Evolutionary conservation across 2,329 filamentous ascomycete species (phyloP).

Genomic region (Botrytis porri): DNA sequence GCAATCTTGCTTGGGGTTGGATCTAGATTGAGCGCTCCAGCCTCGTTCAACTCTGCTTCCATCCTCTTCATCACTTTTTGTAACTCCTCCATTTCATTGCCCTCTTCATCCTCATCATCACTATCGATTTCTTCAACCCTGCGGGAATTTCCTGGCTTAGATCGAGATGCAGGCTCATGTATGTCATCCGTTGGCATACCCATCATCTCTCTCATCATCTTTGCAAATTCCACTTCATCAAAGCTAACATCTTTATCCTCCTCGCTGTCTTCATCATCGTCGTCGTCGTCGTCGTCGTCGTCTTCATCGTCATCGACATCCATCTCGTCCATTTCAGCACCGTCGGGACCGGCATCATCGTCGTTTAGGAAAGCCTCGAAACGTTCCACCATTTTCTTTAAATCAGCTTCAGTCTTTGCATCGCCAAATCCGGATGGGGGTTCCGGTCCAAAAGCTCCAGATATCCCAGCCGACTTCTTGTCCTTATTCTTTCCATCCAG

Average conservation of each 20-base stretch:
- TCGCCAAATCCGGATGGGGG: constrained; percentile 58
- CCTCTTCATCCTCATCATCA: constrained; percentile 40
- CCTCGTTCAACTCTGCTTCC: constrained; percentile 67
- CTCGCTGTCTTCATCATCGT: constrained; percentile 55
- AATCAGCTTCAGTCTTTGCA: constrained; percentile 64
- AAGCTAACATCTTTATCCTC: constrained; percentile 77
- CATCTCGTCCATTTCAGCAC: constrained; percentile 70
- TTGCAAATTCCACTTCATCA: constrained; percentile 78
- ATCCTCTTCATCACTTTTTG: constrained; percentile 64
- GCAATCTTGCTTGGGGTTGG: constrained; percentile 38
- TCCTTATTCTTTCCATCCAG: constrained; percentile 52
- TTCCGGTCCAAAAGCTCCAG: constrained; percentile 33
- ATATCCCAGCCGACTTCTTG: constrained; percentile 36
- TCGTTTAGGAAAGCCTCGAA: constrained; percentile 92
- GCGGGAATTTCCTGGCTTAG: constrained; percentile 14
- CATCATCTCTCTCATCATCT: constrained; percentile 92
- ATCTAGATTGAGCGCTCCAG: constrained; percentile 62
- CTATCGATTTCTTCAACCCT: constrained; percentile 32
- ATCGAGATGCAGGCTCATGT: constrained; percentile 3
- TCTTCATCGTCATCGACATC: constrained; percentile 54
- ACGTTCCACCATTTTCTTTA: constrained; percentile 88
- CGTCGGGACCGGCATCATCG: constrained; percentile 75
- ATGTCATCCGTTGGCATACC: constrained; percentile 50
- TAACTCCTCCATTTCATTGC: constrained; percentile 57
- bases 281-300: constrained; percentile 50